A percentile compares a stretch with the other conserved stretches of the same genome.
Conservation (phyloP, 345 rosid genomes). For the Eucalyptus pauciflora region DNA sequence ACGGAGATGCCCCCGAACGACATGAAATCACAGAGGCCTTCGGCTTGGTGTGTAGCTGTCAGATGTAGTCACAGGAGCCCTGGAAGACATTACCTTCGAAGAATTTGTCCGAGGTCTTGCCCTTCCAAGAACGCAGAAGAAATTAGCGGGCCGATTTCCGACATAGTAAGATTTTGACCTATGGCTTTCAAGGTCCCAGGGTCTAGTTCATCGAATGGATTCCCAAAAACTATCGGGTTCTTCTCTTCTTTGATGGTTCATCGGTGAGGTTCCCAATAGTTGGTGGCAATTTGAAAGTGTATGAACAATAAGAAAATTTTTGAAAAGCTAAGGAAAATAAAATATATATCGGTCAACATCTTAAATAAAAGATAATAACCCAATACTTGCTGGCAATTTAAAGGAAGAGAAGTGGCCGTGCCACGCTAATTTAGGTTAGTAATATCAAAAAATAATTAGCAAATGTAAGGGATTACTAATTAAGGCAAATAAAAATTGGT, state of each 20-base stretch:
- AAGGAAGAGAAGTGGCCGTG: neutral
- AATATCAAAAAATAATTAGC: neutral
- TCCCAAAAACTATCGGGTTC: constrained; percentile 33
- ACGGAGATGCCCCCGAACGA: constrained; percentile 16
- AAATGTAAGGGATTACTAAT: neutral
- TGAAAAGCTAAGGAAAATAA: no score
- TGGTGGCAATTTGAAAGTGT: no score
- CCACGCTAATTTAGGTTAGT: neutral
- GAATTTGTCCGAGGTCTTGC: neutral
- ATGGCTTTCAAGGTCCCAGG: constrained; percentile 21
- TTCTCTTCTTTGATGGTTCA: constrained; percentile 11
- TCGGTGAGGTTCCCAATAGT: neutral
- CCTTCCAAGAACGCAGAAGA: constrained; percentile 16
- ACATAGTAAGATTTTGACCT: neutral
- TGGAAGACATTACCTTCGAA: constrained; percentile 17
- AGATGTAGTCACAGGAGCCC: constrained; percentile 6
- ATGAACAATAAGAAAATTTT: no score
- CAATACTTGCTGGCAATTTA: no score
- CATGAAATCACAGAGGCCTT: constrained; percentile 11
- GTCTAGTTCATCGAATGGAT: constrained; percentile 48
- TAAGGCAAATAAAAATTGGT: neutral
- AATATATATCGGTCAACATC: no score
- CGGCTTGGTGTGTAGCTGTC: constrained; percentile 26
- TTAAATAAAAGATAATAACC: no score
- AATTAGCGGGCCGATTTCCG: constrained; percentile 38